Evolutionary conservation across 352 stramenopile genomes (phyloP).

Genomic region (Elongisporangium senticosum): DNA sequence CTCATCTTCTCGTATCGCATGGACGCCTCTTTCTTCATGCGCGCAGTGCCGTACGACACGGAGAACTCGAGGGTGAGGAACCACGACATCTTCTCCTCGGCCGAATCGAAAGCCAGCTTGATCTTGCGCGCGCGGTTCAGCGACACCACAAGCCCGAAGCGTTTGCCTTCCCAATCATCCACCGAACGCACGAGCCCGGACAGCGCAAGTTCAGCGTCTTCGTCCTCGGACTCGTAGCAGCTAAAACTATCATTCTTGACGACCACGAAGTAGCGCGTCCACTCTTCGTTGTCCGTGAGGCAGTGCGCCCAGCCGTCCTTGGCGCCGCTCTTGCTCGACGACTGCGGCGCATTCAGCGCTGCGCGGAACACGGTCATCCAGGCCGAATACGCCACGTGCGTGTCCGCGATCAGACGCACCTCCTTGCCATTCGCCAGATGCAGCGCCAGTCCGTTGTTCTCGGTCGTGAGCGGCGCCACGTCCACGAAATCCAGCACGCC

Average conservation of each 20-base stretch:
- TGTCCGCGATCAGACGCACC: slow-evolving; percentile 71
- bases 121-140: slow-evolving; percentile 68
- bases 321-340: slow-evolving; percentile 42
- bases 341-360: slow-evolving; percentile 47
- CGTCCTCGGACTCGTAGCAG: slow-evolving; percentile 71
- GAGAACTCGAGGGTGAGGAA: slow-evolving; percentile 76
- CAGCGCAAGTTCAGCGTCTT: slow-evolving; percentile 58
- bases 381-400: slow-evolving; percentile 68
- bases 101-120: slow-evolving; percentile 73
- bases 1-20: slow-evolving; percentile 33
- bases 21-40: slow-evolving; percentile 69
- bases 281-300: slow-evolving; percentile 69
- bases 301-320: slow-evolving; percentile 75
- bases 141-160: slow-evolving; percentile 60
- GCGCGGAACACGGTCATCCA: slow-evolving; percentile 72
- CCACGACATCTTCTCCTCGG: slow-evolving; percentile 81
- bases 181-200: slow-evolving; percentile 64
- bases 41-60: slow-evolving; percentile 52
- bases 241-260: slow-evolving; percentile 76
- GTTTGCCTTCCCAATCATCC: slow-evolving; percentile 69
- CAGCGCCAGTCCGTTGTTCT: slow-evolving; percentile 72
- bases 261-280: slow-evolving; percentile 67
- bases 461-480: slow-evolving; percentile 60
- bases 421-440: slow-evolving; percentile 64
- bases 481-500: slow-evolving; percentile 67